phyloP scores from a whole-genome alignment of 108 stramenopile genomes.

The Skeletonema tropicum region DNA sequence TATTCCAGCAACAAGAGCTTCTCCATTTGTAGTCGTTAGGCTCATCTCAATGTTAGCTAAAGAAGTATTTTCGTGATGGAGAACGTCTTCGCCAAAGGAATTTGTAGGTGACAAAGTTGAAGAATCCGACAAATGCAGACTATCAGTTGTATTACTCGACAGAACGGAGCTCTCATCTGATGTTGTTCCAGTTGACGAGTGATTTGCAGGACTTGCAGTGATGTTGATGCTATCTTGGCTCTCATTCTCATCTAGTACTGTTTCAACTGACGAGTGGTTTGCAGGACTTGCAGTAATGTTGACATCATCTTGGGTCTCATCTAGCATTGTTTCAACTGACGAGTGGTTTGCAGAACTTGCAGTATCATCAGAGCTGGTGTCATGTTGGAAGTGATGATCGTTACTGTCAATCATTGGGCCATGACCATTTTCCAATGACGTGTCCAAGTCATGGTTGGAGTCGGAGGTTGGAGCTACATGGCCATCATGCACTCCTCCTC shows the following conservation, averaged over 20 bases:
- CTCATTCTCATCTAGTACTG: neutral
- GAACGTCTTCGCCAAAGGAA: neutral
- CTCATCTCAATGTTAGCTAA: neutral
- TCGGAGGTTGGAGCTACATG: neutral
- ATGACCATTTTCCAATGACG: neutral
- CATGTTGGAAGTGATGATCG: neutral
- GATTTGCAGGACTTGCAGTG: neutral
- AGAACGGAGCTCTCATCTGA: neutral
- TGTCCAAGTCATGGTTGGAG: neutral
- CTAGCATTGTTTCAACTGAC: neutral
- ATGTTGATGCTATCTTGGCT: neutral
- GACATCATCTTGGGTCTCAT: neutral
- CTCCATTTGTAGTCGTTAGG: constrained; percentile 15
- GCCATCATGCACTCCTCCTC: neutral
- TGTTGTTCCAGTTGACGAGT: neutral
- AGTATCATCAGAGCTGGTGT: neutral
- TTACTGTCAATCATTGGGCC: neutral
- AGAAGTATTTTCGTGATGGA: constrained; percentile 1
- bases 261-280: neutral
- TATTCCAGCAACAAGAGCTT: constrained; percentile 15
- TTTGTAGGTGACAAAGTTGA: neutral
- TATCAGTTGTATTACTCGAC: neutral
- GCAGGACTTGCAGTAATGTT: neutral
- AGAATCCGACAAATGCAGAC: neutral
- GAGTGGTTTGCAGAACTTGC: neutral